Conservation (phyloP, 345 rosid genomes). For the Mallotus nudiflorus region DNA sequence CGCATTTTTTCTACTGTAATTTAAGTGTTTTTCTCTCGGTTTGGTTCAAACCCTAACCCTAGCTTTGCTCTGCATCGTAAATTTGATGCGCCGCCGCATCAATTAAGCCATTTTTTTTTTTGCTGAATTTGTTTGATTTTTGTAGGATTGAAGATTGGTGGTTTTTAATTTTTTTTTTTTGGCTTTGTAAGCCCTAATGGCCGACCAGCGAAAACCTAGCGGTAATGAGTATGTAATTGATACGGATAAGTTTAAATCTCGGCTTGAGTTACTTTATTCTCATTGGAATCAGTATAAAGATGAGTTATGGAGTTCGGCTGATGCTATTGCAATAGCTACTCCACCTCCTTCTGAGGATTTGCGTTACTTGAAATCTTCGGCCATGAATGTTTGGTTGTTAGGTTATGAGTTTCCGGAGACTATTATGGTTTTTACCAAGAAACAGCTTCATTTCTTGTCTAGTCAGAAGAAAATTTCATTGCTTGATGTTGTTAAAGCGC, state of each 20-base stretch:
- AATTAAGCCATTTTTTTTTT: no score
- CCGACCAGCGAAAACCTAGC: slow-evolving; percentile 12
- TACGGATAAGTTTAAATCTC: slow-evolving; percentile 53
- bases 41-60: slow-evolving; percentile 10
- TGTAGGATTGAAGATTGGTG: background rate
- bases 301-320: slow-evolving; percentile 70
- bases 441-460: slow-evolving; percentile 78
- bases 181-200: no score
- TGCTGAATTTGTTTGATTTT: background rate
- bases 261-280: slow-evolving; percentile 61
- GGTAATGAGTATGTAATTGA: slow-evolving; percentile 50
- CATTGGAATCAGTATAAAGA: slow-evolving; percentile 61
- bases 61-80: background rate
- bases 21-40: background rate
- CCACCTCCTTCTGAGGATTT: slow-evolving; percentile 84
- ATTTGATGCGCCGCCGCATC: background rate
- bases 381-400: slow-evolving; percentile 82
- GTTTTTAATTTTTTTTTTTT: no score
- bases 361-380: slow-evolving; percentile 84
- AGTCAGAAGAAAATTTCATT: slow-evolving; percentile 74
- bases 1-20: background rate
- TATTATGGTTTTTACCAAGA: slow-evolving; percentile 71
- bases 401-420: slow-evolving; percentile 98
- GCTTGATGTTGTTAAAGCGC: slow-evolving; percentile 61
- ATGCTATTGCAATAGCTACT: slow-evolving; percentile 69